Evolutionary conservation across 345 rosid species (phyloP).

Genomic region (Eucalyptus regnans): DNA sequence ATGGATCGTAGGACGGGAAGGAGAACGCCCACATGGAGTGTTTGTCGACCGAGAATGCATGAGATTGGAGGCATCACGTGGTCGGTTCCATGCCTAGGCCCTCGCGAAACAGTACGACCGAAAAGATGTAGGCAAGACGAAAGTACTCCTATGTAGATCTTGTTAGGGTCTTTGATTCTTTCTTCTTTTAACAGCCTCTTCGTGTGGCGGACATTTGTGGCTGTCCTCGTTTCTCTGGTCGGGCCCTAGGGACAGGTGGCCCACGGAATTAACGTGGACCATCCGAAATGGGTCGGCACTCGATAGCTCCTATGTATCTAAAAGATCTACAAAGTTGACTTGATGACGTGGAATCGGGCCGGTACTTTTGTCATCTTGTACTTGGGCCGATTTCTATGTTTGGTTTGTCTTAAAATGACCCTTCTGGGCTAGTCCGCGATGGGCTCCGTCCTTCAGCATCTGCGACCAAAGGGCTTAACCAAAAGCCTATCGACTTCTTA

Average conservation of each 20-base stretch:
- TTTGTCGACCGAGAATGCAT: background rate
- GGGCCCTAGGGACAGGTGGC: background rate
- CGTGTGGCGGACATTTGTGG: background rate
- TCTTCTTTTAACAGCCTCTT: background rate
- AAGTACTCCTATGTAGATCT: background rate
- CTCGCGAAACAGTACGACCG: background rate
- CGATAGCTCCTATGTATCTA: background rate
- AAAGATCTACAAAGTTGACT: background rate
- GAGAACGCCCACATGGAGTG: background rate
- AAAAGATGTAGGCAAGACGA: background rate
- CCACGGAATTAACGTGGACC: background rate
- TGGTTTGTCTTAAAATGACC: background rate
- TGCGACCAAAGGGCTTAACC: background rate
- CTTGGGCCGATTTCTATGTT: background rate
- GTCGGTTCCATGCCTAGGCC: background rate
- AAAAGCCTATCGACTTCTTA: background rate
- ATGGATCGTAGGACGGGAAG: background rate
- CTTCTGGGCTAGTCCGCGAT: background rate
- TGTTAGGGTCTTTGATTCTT: background rate
- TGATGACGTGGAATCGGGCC: background rate
- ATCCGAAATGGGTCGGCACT: background rate
- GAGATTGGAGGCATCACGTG: background rate
- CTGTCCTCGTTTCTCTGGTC: background rate
- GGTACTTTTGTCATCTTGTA: background rate
- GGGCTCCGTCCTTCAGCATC: background rate